Base-by-base conservation (phyloP, 2,329 filamentous ascomycete genomes). In the Ceratocystis eucalypticola region DNA sequence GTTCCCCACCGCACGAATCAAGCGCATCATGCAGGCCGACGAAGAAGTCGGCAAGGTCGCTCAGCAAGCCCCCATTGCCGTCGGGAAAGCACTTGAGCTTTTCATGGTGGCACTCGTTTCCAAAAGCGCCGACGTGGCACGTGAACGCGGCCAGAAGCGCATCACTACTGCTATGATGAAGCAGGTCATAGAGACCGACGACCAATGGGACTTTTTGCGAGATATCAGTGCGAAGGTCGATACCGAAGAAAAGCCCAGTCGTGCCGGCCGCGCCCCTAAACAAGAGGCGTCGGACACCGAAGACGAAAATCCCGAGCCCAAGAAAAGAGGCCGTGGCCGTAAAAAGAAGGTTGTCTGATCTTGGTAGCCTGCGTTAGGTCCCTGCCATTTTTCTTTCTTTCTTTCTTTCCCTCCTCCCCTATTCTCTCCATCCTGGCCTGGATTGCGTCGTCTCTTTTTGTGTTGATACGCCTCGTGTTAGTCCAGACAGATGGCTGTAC, bases 21-120 rank as follows among this genome's bases (percentile, higher is more conserved):
- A 99, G 81, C 86, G 94, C 64, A 97, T 99, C 72, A 97, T 99
- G 94, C 94, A 99, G 77, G 93, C 93, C 10, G 94, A 99, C 73
- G 94, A 99, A 74, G 94, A 99, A 74, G 92, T 99, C 0, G 94
- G 94, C 69, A 99, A 99, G 77, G 94, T 99, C 8, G 92, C 94
- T 3, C 94, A 99, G 76, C 94, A 97, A 69, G 96, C 94, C 0
- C 93, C 93, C 17, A 95, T 96, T 66, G 94, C 93, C 30, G 93
- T 97, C 57, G 90, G 90, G 71, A 96, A 96, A 79, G 94, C 94
- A 17, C 82, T 99, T 5, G 94, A 99, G 77, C 82, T 99, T 7
- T 99, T 99, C 75, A 99, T 99, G 94, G 91, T 97, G 69, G 87
- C 90, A 53, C 82, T 99, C 66, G 93, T 97, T 69, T 87, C 87